phyloP scores from a whole-genome alignment of 1,284 basidiomycete species.

The Abortiporus biennis region DNA sequence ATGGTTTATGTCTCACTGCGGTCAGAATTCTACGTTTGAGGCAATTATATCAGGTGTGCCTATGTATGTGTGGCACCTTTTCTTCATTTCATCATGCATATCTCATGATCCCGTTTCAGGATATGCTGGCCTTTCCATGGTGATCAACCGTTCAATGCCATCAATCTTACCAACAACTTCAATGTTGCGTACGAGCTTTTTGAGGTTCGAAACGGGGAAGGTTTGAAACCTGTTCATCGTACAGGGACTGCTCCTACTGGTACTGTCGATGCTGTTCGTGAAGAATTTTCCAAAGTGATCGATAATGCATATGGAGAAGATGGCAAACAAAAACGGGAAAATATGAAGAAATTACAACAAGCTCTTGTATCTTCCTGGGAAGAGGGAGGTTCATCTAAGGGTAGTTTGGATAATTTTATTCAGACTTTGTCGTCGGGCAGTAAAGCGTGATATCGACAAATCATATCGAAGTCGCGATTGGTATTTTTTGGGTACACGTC shows the following conservation, averaged over 20 bases:
- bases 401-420: no score
- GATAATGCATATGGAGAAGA: conserved; percentile 11
- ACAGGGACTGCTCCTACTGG: conserved; percentile 9
- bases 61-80: conserved; percentile 5
- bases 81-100: not conserved
- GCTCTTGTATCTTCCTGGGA: not conserved
- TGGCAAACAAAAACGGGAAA: conserved; percentile 12
- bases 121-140: conserved; percentile 22
- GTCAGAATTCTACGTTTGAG: conserved; percentile 9
- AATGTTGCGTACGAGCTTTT: conserved; percentile 22
- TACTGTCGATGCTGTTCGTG: conserved; percentile 12
- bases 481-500: no score
- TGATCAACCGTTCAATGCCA: conserved; percentile 20
- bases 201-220: conserved; percentile 20
- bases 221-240: conserved; percentile 14
- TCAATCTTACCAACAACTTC: conserved; percentile 15
- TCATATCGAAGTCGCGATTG: no score
- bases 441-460: no score
- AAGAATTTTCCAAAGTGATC: conserved; percentile 9
- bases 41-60: conserved; percentile 7
- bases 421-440: no score
- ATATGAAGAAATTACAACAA: conserved; percentile 5
- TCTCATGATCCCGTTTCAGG: conserved; percentile 8
- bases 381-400: not conserved
- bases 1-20: conserved; percentile 13